phyloP scores from a whole-genome alignment of 345 rosid genomes.

The Clarkia xantiana region DNA sequence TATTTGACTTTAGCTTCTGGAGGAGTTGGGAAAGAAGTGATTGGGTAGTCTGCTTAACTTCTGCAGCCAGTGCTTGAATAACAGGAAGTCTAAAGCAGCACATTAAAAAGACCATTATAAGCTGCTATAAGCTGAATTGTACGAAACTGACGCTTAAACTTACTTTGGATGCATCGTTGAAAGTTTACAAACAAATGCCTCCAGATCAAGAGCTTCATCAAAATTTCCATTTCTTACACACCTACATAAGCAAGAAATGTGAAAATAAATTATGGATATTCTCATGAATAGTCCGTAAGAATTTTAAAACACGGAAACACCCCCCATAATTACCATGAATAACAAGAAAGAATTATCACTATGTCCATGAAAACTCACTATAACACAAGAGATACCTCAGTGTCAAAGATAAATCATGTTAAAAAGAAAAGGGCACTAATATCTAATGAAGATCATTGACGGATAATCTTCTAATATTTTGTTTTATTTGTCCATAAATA shows the following conservation, averaged over 20 bases:
- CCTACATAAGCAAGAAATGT: conserved; percentile 30
- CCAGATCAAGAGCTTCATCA: conserved; percentile 95
- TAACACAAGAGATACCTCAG: too few relatives aligned
- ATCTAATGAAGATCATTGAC: too few relatives aligned
- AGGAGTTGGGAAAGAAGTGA: conserved; percentile 91
- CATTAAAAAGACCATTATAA: conserved; percentile 11
- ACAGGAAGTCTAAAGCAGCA: conserved; percentile 48
- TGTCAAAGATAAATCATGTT: too few relatives aligned
- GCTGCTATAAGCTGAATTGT: background rate
- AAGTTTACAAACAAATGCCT: conserved; percentile 83
- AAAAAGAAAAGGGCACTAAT: too few relatives aligned
- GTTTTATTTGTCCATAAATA: too few relatives aligned
- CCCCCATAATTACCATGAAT: too few relatives aligned
- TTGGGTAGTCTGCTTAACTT: conserved; percentile 86
- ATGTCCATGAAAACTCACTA: too few relatives aligned
- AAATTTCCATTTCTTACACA: conserved; percentile 93
- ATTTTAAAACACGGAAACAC: too few relatives aligned
- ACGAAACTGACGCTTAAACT: conserved; percentile 15
- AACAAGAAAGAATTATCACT: too few relatives aligned
- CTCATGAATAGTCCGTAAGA: background rate
- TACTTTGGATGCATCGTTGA: conserved; percentile 95
- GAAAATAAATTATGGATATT: conserved; percentile 1
- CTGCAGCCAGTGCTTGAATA: conserved; percentile 79
- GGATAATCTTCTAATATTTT: too few relatives aligned
- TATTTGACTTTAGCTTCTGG: conserved; percentile 80